phyloP scores from a whole-genome alignment of 2,329 filamentous ascomycete genomes.

The Thielaviopsis cerberus region DNA sequence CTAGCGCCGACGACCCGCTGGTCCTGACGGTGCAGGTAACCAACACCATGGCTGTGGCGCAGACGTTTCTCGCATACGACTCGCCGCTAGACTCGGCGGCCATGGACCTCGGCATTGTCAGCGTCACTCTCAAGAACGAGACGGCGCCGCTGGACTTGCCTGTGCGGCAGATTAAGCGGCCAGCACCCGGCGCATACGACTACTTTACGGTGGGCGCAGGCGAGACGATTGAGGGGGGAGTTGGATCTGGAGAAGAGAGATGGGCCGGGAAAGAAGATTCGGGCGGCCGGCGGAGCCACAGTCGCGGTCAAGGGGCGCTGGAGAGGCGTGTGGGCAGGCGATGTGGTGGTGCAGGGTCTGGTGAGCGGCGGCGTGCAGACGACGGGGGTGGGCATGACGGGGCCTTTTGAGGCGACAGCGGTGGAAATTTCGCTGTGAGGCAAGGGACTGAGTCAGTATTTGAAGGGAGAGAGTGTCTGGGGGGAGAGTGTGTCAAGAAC shows the following conservation, averaged over 20 bases:
- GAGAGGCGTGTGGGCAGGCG: constrained; percentile 13
- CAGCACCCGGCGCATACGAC: constrained; percentile 24
- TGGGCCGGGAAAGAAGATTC: constrained; percentile 19
- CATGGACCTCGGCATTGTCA: constrained; percentile 24
- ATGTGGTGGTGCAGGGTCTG: not conserved
- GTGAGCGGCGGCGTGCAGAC: not conserved
- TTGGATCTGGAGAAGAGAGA: constrained; percentile 21
- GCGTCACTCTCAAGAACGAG: constrained; percentile 21
- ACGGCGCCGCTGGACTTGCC: constrained; percentile 20
- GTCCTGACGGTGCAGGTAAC: constrained; percentile 22
- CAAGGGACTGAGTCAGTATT: not conserved
- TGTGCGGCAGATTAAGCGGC: constrained; percentile 21
- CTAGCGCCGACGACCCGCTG: constrained; percentile 15
- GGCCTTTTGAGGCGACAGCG: not conserved
- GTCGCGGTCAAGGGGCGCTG: constrained; percentile 23
- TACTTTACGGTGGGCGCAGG: constrained; percentile 24
- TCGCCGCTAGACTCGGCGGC: constrained; percentile 28
- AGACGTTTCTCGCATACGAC: constrained; percentile 26
- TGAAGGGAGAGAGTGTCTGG: no score
- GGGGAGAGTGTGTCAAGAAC: no score
- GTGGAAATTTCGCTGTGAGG: not conserved
- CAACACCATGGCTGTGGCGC: constrained; percentile 21
- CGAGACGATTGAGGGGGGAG: constrained; percentile 19
- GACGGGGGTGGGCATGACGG: not conserved
- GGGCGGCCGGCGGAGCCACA: constrained; percentile 16